Evolutionary conservation across 116 monocot genomes (phyloP), one percentile per base, ranked within the genome.

Genomic region (Posidonia oceanica): DNA sequence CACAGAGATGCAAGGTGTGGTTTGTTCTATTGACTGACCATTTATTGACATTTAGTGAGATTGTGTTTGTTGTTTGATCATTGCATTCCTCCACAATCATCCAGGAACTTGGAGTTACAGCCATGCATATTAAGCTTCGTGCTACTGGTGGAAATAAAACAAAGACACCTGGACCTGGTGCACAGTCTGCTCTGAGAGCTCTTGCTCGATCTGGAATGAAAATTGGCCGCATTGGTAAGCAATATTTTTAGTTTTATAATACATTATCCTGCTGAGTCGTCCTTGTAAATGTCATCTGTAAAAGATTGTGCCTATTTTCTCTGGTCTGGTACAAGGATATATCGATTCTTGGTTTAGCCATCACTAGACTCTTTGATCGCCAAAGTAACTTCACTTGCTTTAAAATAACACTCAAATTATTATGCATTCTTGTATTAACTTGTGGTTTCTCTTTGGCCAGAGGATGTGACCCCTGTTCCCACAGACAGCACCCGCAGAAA

Each of bases 81-180:
- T 53, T 41, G 18, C 29, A 37, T 59, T 40, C 14, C 3, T 11
- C 36, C 13, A 2, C 13, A 14, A 12, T 14, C 10, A 16, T 54
- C 5, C 12, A 73, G 81, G 78, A 77, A 36, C 77, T 77, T 22
- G 82, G 82, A 0, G 65, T 82, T 36, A 82, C 70, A 29, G 82
- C 82, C 39, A 52, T 82, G n/a, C 82, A 82, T 41, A 82, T 82
- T 17, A 82, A 82, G 66, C 77, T 82, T 48, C 78, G 82, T 52
- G 82, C 82, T 3, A 82, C 82, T 39, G 82, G 82, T 64, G 82
- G 82, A 3, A 82, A 82, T 60, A 82, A 82, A 65, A 82, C 82
- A 11, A 82, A 82, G 66, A 78, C 78, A 17, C 82, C 78, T 55
- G 78, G 82, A 3, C 82, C 77, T 21, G 82, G 82, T 71, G 82